Conservation (phyloP, 2,329 filamentous ascomycete species). For the Alternaria tenuissima region DNA sequence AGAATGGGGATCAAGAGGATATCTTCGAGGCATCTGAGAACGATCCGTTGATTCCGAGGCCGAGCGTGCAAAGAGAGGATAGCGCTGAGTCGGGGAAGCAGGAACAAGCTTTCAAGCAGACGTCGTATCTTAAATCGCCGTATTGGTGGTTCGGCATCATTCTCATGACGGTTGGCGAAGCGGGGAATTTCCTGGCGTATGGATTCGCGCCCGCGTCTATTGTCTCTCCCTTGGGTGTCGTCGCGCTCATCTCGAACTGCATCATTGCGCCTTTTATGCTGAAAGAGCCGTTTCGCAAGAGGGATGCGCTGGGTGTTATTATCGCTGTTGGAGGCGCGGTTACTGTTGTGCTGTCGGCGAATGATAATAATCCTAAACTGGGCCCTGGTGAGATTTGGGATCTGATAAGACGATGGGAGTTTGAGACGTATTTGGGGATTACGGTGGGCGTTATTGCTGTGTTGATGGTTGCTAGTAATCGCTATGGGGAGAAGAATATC, state of each 20-base stretch:
- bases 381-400: slow-evolving; percentile 90
- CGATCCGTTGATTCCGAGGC: slow-evolving; percentile 39
- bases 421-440: slow-evolving; percentile 86
- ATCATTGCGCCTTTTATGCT: slow-evolving; percentile 94
- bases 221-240: slow-evolving; percentile 95
- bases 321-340: slow-evolving; percentile 89
- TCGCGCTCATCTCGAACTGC: slow-evolving; percentile 95
- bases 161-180: slow-evolving; percentile 90
- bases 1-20: slow-evolving; percentile 7
- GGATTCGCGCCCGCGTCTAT: slow-evolving; percentile 98
- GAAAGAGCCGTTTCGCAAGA: slow-evolving; percentile 84
- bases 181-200: slow-evolving; percentile 96
- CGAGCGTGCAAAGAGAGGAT: slow-evolving; percentile 39
- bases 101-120: slow-evolving; percentile 57
- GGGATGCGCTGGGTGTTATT: slow-evolving; percentile 87
- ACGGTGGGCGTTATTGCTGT: slow-evolving; percentile 76
- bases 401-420: slow-evolving; percentile 86
- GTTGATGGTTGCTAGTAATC: slow-evolving; percentile 83
- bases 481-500: slow-evolving; percentile 85
- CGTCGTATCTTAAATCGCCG: slow-evolving; percentile 85
- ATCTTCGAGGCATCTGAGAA: slow-evolving; percentile 39
- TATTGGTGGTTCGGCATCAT: slow-evolving; percentile 98
- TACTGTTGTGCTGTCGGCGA: slow-evolving; percentile 90
- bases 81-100: slow-evolving; percentile 23
- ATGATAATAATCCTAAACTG: slow-evolving; percentile 86